Percentiles rank a stretch among this genome's conserved stretches.
Conservation (phyloP, 306 rosid genomes). For the Citrullus colocynthis region DNA sequence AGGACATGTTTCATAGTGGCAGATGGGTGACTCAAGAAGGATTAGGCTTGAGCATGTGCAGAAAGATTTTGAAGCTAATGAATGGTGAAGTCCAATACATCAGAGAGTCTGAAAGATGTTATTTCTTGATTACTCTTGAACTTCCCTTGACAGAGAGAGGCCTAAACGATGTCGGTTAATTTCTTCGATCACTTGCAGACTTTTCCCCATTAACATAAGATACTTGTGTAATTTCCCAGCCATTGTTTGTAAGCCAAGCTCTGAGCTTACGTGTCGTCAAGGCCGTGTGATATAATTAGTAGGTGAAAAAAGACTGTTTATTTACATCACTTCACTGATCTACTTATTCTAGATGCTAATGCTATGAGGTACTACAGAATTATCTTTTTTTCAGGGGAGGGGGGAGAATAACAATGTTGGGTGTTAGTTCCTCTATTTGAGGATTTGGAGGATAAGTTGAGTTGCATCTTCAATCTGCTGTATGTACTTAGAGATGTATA, state of each 20-base stretch:
- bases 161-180: conserved; percentile 26
- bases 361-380: background rate
- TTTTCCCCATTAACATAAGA: background rate
- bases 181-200: background rate
- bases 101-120: conserved; percentile 88
- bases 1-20: conserved; percentile 85
- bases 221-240: background rate
- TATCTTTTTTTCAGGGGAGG: background rate
- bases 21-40: conserved; percentile 85
- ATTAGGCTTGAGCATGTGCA: conserved; percentile 84
- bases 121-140: conserved; percentile 64
- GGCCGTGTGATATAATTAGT: conserved; percentile 3
- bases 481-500: background rate
- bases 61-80: conserved; percentile 84
- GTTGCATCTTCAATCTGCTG: background rate
- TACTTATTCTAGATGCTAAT: conserved; percentile 3
- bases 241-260: conserved; percentile 5
- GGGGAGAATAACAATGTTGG: background rate
- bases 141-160: conserved; percentile 52
- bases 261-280: background rate
- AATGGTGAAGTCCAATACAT: conserved; percentile 85
- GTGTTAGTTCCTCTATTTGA: background rate
- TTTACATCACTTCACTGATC: conserved; percentile 1
- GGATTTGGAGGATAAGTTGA: background rate
- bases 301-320: background rate